Evolutionary conservation across 441 rosid genomes (phyloP).

Genomic region (Populus trichocarpa): DNA sequence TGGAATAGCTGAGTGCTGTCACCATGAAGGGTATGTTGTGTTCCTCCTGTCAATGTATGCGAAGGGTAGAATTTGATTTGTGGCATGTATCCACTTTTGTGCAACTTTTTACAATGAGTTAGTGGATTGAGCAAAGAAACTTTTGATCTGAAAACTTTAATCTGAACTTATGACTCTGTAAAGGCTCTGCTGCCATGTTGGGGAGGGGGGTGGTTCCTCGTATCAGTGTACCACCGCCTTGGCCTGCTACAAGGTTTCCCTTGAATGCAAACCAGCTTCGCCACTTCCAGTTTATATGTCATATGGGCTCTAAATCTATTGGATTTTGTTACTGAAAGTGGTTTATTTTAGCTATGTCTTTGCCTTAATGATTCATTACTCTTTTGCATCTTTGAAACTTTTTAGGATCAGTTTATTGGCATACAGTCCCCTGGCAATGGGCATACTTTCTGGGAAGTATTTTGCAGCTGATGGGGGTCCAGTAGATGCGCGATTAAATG

Average conservation of each 20-base stretch:
- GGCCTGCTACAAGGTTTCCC: not conserved
- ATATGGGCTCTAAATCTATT: not conserved
- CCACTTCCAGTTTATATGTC: not conserved
- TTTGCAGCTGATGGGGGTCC: slow-evolving; percentile 45
- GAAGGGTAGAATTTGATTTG: too few species aligned
- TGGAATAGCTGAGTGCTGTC: slow-evolving; percentile 68
- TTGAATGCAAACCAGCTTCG: not conserved
- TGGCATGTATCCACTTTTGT: not conserved
- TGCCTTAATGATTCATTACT: not conserved
- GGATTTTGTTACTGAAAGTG: not conserved
- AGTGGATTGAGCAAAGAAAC: not conserved
- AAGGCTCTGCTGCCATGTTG: not conserved
- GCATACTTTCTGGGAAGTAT: slow-evolving; percentile 69
- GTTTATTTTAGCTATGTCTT: not conserved
- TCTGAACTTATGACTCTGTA: not conserved
- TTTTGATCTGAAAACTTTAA: not conserved
- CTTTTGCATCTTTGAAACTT: slow-evolving; percentile 6
- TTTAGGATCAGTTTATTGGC: slow-evolving; percentile 49
- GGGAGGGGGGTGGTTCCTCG: not conserved
- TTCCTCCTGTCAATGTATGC: too few species aligned
- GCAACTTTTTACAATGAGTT: not conserved
- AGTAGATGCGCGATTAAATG: slow-evolving; percentile 51
- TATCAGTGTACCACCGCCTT: not conserved
- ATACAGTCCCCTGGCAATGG: slow-evolving; percentile 69
- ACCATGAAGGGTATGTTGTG: slow-evolving; percentile 48